phyloP scores from a whole-genome alignment of 352 stramenopile genomes.

The Phytophthora sojae region DNA sequence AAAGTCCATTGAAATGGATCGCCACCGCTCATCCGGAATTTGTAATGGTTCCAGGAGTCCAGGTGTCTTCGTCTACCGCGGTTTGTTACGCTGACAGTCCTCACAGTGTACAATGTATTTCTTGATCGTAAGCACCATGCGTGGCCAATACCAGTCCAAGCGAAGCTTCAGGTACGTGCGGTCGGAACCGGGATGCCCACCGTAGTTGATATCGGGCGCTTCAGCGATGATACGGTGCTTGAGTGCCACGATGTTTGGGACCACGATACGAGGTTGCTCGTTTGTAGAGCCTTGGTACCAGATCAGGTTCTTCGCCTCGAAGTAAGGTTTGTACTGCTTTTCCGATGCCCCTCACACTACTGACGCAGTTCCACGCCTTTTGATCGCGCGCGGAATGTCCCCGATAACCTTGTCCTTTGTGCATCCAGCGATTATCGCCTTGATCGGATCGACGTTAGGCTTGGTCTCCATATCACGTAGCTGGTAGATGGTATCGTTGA shows the following conservation, averaged over 20 bases:
- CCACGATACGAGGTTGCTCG: not conserved
- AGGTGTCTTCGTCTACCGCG: constrained; percentile 3
- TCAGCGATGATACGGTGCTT: constrained; percentile 10
- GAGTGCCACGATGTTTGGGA: not conserved
- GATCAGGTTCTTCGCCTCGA: not conserved
- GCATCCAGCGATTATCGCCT: not conserved
- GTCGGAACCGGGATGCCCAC: not conserved
- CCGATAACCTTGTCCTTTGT: not conserved
- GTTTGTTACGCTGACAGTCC: constrained; percentile 13
- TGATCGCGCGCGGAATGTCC: not conserved
- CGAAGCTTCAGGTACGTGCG: constrained; percentile 9
- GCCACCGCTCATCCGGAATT: too few relatives aligned
- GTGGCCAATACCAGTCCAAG: constrained; percentile 7
- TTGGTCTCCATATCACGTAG: not conserved
- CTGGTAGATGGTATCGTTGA: not conserved
- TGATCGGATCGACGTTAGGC: not conserved
- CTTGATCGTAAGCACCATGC: constrained; percentile 2
- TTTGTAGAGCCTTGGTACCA: constrained; percentile 1
- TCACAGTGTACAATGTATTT: constrained; percentile 21
- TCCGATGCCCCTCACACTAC: not conserved
- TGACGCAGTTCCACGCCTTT: not conserved
- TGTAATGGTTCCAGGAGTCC: constrained; percentile 7
- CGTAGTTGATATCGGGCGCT: not conserved
- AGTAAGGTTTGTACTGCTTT: not conserved
- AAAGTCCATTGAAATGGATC: constrained; percentile 16